Base-by-base conservation (phyloP, 176 grass and related monocot species). In the Aegilops sharonensis region DNA sequence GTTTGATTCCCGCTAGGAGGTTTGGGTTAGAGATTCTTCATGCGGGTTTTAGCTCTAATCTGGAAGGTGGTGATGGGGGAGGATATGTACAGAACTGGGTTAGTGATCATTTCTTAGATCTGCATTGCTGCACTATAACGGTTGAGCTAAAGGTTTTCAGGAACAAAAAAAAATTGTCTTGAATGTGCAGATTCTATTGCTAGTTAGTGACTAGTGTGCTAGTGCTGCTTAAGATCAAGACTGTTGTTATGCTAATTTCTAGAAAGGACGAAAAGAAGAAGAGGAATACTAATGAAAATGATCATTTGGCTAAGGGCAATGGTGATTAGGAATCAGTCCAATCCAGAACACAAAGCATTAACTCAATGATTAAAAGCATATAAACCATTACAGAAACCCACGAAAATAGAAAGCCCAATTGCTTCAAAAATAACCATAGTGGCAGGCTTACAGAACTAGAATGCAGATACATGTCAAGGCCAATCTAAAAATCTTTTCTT, bases 301-400 rank as follows among this genome's bases (percentile, higher is more conserved):
- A 61, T 39, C 14, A 21, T 36, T 36, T 37, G 31, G 20, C 30
- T 35, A 78, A 63, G 57, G 37, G 77, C 21, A 75, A 75, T 3
- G 13, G 72, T 52, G 45, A 75, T 52, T 75, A 15, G 1, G 14
- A 52, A 75, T 32, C 31, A 24, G 30, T 71, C 20, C 45, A 37
- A 72, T 71, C 47, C 11, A 82, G 64, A 81, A 30, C 10, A 81
- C 25, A 81, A 48, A 45, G 12, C 62, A 67, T 81, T 50, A 31
- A 66, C 21, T 31, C 40, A 45, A 81, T n/a, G 27, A 21, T 81
- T 52, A 48, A 81, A 17, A 54, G 27, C 27, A 11, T 35, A 78
- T 81, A 68, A 30, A 68, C 11, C 63, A 56, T 82, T 69, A 70
- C 43, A 82, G 45, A 81, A 69, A 69, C 1, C 2, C 21, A 17